A percentile compares a stretch with the other conserved stretches of the same genome.
Evolutionary conservation across 129 eudicot genomes (phyloP).

Genomic region (Arctium minus): DNA sequence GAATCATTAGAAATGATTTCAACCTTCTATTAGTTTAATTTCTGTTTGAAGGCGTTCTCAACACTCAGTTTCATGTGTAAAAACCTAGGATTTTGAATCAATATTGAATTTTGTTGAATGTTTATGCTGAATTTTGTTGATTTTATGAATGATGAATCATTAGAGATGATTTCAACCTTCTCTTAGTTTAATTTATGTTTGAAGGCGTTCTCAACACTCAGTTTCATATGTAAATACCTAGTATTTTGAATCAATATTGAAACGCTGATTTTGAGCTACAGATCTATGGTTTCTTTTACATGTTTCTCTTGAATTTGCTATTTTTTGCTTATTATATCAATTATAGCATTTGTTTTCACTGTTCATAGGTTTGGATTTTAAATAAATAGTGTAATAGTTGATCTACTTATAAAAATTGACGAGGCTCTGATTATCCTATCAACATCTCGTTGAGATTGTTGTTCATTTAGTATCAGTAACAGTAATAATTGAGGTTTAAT

Average conservation of each 20-base stretch:
- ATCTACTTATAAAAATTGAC: neutral
- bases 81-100: neutral
- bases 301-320: neutral
- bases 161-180: neutral
- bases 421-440: neutral
- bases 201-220: neutral
- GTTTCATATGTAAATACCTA: too few relatives aligned
- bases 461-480: neutral
- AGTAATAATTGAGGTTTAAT: neutral
- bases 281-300: neutral
- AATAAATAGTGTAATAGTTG: neutral
- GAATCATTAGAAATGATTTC: neutral
- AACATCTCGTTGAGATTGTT: neutral
- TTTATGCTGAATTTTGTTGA: neutral
- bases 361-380: neutral
- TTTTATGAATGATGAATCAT: neutral
- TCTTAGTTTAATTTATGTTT: neutral
- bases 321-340: neutral
- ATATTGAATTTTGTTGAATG: neutral
- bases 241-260: neutral
- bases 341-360: neutral
- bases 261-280: neutral
- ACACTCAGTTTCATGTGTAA: neutral
- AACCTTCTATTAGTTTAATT: neutral
- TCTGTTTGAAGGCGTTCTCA: neutral